phyloP scores from a whole-genome alignment of 805 yeast genomes.

The Nadsonia fulvescens region DNA sequence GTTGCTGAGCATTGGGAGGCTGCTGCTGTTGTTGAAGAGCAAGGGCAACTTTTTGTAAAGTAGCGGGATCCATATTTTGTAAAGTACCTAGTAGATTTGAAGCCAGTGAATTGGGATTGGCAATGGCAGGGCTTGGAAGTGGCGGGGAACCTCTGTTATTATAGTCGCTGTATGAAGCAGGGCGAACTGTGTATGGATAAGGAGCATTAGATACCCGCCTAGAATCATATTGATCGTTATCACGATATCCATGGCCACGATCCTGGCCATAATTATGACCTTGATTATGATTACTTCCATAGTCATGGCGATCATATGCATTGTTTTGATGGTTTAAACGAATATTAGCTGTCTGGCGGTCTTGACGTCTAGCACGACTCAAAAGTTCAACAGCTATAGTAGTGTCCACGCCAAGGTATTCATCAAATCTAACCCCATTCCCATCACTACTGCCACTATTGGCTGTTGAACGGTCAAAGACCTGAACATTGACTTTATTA shows the following conservation, averaged over 20 bases:
- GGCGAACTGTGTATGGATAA: conserved; percentile 3
- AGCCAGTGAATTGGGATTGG: conserved; percentile 3
- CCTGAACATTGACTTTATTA: conserved; percentile 45
- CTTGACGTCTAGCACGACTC: conserved; percentile 13
- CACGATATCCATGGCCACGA: conserved; percentile 2
- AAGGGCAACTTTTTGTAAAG: conserved; percentile 47
- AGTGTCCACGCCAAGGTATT: conserved; percentile 51
- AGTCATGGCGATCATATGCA: background rate
- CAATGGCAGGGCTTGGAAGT: conserved; percentile 1
- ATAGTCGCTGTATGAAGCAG: conserved; percentile 4
- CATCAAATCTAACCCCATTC: conserved; percentile 52
- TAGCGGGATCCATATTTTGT: conserved; percentile 61
- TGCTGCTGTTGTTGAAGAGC: conserved; percentile 14
- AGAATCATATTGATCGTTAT: background rate
- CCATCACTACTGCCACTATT: conserved; percentile 48
- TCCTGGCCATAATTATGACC: conserved; percentile 2
- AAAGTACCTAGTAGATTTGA: conserved; percentile 21
- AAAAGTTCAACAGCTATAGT: conserved; percentile 47
- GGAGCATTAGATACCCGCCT: background rate
- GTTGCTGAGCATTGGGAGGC: too few species aligned
- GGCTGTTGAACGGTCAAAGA: too few species aligned
- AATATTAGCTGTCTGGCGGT: conserved; percentile 2
- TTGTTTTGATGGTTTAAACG: conserved; percentile 1
- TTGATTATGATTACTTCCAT: conserved; percentile 1
- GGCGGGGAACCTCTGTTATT: conserved; percentile 3